Evolutionary conservation across 352 stramenopile genomes (phyloP), one percentile per base, ranked within the genome.

Genomic region (Aphanomyces euteiches): DNA sequence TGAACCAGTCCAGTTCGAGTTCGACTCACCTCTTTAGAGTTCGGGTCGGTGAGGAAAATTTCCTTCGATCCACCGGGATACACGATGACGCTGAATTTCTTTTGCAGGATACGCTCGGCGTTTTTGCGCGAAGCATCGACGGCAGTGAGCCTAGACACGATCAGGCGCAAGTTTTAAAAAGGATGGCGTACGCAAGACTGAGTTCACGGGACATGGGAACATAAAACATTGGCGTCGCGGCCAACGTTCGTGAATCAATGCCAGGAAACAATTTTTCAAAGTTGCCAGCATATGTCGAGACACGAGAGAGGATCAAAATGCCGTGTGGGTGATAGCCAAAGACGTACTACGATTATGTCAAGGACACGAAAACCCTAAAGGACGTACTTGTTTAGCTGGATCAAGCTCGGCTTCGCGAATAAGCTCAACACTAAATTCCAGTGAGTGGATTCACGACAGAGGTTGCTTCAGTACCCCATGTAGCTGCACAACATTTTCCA

Each of bases 111-210:
- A 69, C 90, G 90, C 66, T 91, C 77, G 5, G 85, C 85, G 0
- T 80, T 93, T 21, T 81, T 84, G 37, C 82, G 82, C 10, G 81
- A 90, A 3, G 85, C 85, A 41, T 93, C 83, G n/a, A 93, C 85
- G 13, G 78, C 81, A 13, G 82, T 82, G 28, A 93, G 79, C 77
- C 75, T 80, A 57, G 8, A 4, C 39, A 43, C 13, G 41, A 69
- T 10, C 21, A 7, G 40, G 8, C 66, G 15, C 17, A 21, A 36
- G 37, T 15, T 13, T 28, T 1, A 28, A 3, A 48, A 2, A 40
- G 13, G 12, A 15, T 8, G n/a, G 8, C 60, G 60, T 66, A 82
- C 83, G 82, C 90, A 8, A 92, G 63, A 38, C 82, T 88, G 19
- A 92, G 40, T 66, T 92, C 84, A 50, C 84, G 84, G 0, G 77